phyloP scores from a whole-genome alignment of 805 yeast species.

The Clavispora santaluciae region DNA sequence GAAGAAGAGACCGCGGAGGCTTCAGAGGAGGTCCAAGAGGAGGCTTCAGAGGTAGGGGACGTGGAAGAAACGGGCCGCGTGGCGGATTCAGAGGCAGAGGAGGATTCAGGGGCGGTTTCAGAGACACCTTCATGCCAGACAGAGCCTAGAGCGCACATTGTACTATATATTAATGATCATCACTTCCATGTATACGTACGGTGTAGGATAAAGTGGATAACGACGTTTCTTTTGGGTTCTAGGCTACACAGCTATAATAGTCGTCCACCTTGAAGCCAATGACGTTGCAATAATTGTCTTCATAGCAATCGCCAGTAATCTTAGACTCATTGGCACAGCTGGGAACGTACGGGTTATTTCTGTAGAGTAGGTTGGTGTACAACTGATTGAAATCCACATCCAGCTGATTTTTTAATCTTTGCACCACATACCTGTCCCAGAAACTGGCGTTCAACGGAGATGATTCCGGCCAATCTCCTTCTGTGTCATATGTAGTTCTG shows the following conservation, averaged over 20 bases:
- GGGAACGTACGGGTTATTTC: slow-evolving; percentile 54
- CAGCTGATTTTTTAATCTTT: slow-evolving; percentile 32
- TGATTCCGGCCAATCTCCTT: slow-evolving; percentile 49
- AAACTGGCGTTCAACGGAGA: slow-evolving; percentile 64
- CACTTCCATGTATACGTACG: neutral
- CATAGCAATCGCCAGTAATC: slow-evolving; percentile 9
- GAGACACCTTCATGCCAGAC: slow-evolving; percentile 6
- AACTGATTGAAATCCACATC: slow-evolving; percentile 43
- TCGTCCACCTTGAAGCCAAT: slow-evolving; percentile 14
- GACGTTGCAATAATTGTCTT: slow-evolving; percentile 15
- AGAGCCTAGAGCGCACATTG: neutral
- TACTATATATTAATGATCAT: neutral
- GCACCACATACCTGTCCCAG: slow-evolving; percentile 55
- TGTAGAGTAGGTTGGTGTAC: slow-evolving; percentile 45
- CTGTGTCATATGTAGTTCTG: slow-evolving; percentile 50
- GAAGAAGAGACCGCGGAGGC: slow-evolving; percentile 22
- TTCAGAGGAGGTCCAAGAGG: slow-evolving; percentile 45
- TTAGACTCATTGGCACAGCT: slow-evolving; percentile 16
- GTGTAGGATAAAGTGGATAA: neutral
- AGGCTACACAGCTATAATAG: slow-evolving; percentile 6
- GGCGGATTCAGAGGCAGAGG: slow-evolving; percentile 24
- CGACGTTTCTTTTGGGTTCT: neutral
- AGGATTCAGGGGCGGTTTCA: slow-evolving; percentile 17
- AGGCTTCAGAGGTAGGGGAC: slow-evolving; percentile 38
- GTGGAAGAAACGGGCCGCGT: slow-evolving; percentile 25